Evolutionary conservation across 495 filamentous ascomycete genomes (phyloP).

Genomic region (Xylaria bambusicola): DNA sequence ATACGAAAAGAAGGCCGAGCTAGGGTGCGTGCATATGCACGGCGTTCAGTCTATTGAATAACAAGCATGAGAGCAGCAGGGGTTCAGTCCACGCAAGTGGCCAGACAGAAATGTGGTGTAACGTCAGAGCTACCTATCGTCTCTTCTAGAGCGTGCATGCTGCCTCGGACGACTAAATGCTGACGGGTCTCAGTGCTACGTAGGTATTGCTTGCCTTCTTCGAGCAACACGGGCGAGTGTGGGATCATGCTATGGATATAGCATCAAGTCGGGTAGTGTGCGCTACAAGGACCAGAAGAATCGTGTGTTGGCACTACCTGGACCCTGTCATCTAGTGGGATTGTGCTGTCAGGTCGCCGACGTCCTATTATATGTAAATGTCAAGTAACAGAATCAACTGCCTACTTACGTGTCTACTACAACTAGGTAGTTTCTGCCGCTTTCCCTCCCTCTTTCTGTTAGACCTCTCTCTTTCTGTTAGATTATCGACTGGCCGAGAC

Average conservation of each 20-base stretch:
- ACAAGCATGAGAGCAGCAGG: conserved; percentile 10
- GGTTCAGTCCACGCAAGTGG: conserved; percentile 13
- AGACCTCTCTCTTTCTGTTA: background rate
- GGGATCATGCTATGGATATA: background rate
- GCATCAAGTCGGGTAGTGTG: background rate
- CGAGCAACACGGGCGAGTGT: conserved; percentile 1
- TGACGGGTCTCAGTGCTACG: background rate
- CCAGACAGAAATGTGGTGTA: conserved; percentile 2
- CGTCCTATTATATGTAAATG: background rate
- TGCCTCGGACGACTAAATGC: background rate
- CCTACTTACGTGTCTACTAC: background rate
- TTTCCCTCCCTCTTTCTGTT: background rate
- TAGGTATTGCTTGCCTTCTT: conserved; percentile 3
- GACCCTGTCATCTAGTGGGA: background rate
- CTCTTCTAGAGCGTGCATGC: conserved; percentile 9
- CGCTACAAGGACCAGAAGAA: background rate
- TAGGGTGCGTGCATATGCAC: conserved; percentile 11
- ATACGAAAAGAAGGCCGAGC: conserved; percentile 15
- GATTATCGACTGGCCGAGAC: background rate
- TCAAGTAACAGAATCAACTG: background rate
- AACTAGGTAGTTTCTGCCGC: background rate
- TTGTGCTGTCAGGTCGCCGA: background rate
- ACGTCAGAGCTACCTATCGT: conserved; percentile 5
- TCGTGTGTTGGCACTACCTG: conserved; percentile 9
- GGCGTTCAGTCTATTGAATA: conserved; percentile 13